A percentile compares a stretch with the other conserved stretches of the same genome.
Evolutionary conservation across 306 rosid species (phyloP).

Genomic region (Casuarina equisetifolia): DNA sequence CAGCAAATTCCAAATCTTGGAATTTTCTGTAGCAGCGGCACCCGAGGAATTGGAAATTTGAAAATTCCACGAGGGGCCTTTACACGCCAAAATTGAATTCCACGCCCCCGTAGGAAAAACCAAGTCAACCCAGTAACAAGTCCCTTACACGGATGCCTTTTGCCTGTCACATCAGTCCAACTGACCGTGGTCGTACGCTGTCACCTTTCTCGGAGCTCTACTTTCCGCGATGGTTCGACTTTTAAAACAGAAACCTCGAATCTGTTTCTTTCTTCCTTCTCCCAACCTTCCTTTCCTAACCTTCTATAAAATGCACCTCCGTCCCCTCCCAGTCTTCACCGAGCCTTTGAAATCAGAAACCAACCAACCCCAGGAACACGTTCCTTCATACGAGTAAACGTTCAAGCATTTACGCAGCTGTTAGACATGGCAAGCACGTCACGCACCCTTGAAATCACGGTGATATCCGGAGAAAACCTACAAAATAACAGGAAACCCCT

Average conservation of each 20-base stretch:
- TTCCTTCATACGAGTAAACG: background rate
- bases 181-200: no score
- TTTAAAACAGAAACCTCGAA: background rate
- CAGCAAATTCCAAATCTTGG: background rate
- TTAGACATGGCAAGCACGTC: background rate
- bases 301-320: background rate
- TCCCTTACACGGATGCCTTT: no score
- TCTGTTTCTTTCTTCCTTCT: slow-evolving; percentile 8
- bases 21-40: background rate
- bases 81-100: background rate
- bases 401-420: background rate
- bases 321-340: background rate
- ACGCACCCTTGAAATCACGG: background rate
- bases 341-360: background rate
- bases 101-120: background rate
- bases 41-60: background rate
- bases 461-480: background rate
- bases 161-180: no score
- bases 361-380: background rate
- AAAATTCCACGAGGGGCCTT: background rate
- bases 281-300: background rate
- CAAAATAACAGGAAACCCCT: background rate
- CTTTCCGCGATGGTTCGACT: background rate
- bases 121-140: no score
- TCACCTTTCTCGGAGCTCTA: no score